Base-by-base conservation (phyloP, 2,329 filamentous ascomycete species). In the Colletotrichum sp. region DNA sequence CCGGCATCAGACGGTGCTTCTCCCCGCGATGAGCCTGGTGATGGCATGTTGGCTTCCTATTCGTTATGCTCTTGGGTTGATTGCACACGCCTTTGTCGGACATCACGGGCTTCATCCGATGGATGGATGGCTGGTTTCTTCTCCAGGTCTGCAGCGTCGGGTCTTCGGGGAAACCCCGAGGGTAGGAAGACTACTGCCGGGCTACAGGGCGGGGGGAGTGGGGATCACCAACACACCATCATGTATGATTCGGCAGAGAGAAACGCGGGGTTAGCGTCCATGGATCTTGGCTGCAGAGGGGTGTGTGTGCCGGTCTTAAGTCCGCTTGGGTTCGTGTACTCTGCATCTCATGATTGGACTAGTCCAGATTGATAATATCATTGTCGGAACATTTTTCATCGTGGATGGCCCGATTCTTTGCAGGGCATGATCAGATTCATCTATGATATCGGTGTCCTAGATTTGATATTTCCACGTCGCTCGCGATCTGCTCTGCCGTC, bases 401-500 rank as follows among this genome's bases (percentile, higher is more conserved):
- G n/a, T 48, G 43, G 10, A 48, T 48, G 43, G 43, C 43, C 10
- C 43, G n/a, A 48, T 48, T 21, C 7, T 7, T 21, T 21, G 10
- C n/a, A 21, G n/a, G 43, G 43, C 10, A 48, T 48, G n/a, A 21
- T 21, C n/a, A 48, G n/a, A 21, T 48, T 21, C n/a, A 7, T 48
- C 43, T 13, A 21, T 48, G n/a, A 7, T 48, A 48, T 48, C 6
- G 10, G 10, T 4, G 43, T 21, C 43, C n/a, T 48, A 48, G 10
- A 48, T 48, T 18, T 48, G 43, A 48, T 48, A 48, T 21, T 48
- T 48, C 43, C 43, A 79, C 34, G 48, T 75, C 69, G 18, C 57
- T 7, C 34, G 16, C 5, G 18, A 30, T 7, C 14, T n/a, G 3
- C 4, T 60, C 0, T n/a, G 6, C 4, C 1, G 28, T 18, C 6